Evolutionary conservation across 176 grass and related monocot species (phyloP).

Genomic region (Oryza brachyantha): DNA sequence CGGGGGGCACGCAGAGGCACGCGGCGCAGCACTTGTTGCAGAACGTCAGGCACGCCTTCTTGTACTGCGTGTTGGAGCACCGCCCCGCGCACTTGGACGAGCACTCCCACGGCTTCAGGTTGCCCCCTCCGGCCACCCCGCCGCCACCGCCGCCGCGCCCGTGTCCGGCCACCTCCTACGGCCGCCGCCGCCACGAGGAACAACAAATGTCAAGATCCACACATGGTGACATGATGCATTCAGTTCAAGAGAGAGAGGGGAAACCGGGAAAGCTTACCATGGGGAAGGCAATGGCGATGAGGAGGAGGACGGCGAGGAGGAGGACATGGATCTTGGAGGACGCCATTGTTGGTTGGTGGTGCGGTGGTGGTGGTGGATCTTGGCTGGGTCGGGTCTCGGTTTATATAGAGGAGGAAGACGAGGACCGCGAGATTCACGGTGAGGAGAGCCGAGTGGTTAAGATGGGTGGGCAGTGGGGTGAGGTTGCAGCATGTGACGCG

Average conservation of each 20-base stretch:
- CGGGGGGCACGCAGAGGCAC: constrained; percentile 62
- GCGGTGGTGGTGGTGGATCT: not conserved
- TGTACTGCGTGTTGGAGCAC: constrained; percentile 46
- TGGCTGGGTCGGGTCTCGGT: not conserved
- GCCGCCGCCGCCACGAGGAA: not conserved
- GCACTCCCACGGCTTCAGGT: constrained; percentile 50
- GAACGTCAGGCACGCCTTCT: constrained; percentile 57
- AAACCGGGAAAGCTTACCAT: not conserved
- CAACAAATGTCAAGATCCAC: not conserved
- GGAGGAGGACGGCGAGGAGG: constrained; percentile 18
- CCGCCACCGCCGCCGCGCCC: not conserved
- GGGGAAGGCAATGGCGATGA: constrained; percentile 35
- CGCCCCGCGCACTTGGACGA: constrained; percentile 27
- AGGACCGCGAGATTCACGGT: not conserved
- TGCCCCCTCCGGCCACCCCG: not conserved
- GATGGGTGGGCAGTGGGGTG: not conserved
- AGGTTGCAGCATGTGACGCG: constrained; percentile 34
- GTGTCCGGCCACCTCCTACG: not conserved
- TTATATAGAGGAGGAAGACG: constrained; percentile 17
- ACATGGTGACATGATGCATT: too few species aligned
- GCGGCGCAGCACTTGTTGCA: constrained; percentile 62
- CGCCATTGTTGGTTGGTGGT: not conserved
- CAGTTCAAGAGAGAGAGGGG: not conserved
- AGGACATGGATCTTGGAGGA: constrained; percentile 28
- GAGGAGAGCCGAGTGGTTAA: constrained; percentile 4